Evolutionary conservation across 169 alveolate genomes (phyloP).

Genomic region (Cryptosporidium andersoni): DNA sequence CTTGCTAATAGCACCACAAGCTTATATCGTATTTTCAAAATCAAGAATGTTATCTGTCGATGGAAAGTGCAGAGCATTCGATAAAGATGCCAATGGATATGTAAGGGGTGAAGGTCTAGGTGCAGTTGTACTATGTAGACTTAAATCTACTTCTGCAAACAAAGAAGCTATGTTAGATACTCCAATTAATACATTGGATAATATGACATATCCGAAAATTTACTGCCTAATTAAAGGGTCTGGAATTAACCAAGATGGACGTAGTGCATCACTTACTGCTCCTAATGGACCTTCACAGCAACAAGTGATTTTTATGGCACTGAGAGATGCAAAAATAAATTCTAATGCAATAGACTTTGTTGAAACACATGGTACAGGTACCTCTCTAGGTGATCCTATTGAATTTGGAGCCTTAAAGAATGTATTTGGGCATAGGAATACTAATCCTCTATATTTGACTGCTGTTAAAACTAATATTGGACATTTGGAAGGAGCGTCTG

Average conservation of each 20-base stretch:
- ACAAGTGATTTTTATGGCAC: constrained; percentile 40
- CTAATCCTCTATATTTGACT: constrained; percentile 70
- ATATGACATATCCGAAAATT: neutral
- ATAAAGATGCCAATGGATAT: constrained; percentile 69
- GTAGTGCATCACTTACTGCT: constrained; percentile 70
- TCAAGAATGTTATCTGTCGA: constrained; percentile 60
- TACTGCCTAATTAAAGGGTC: constrained; percentile 39
- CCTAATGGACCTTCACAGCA: constrained; percentile 71
- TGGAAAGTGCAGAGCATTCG: constrained; percentile 62
- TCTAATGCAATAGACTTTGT: constrained; percentile 33
- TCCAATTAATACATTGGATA: neutral
- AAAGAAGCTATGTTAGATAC: constrained; percentile 20
- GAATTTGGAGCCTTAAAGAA: constrained; percentile 64
- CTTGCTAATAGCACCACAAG: constrained; percentile 53
- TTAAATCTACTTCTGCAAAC: neutral
- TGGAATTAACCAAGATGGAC: constrained; percentile 67
- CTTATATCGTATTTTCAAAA: constrained; percentile 58
- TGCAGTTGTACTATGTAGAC: constrained; percentile 57
- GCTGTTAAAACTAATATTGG: constrained; percentile 77
- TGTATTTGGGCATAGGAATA: constrained; percentile 15
- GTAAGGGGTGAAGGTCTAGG: constrained; percentile 71
- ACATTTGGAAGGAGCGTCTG: constrained; percentile 76
- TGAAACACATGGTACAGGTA: constrained; percentile 70
- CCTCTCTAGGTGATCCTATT: constrained; percentile 61
- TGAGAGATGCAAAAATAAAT: constrained; percentile 7